Base-by-base conservation (phyloP, 129 eudicot genomes). In the Pseudognaphalium luteoalbum region DNA sequence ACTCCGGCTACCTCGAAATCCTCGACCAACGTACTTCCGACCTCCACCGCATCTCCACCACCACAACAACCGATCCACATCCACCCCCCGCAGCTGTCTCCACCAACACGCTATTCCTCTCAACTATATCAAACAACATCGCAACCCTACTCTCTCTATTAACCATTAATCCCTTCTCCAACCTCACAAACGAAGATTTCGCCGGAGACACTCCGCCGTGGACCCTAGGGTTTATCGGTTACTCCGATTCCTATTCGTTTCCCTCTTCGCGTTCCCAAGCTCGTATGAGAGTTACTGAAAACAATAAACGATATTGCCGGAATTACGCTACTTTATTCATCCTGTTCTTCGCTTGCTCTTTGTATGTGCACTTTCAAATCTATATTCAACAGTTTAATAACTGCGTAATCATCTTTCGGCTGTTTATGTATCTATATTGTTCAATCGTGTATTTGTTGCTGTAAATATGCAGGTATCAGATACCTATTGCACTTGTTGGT, bases 1-100 rank as follows among this genome's bases (percentile, higher is more conserved):
- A 94, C 76, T 78, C 83, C 74, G 97, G 97, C 75, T 94, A 91
- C 90, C 93, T 94, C 62, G 96, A 91, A 66, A 28, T 91, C 54
- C 90, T 94, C 77, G 98, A 94, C 90, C 97, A 91, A 51, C 91
- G 92, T 1, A 88, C 96, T 82, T 77, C 96, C 90, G 89, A 88
- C 74, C 93, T 91, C 92, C 90, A 90, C 89, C 96, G 88, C 63
- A 79, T 81, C 87, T 76, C 89, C 81, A 1, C 92, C 83, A 3
- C 96, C 5, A 34, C 76, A 39, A 69, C 70, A 19, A 10, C 86
- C 75, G 65, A 74, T 32, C 62, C 80, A 52, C 60, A 74, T 32
- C 62, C 80, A 52, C 60, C 89, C 12, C 59, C 87, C 79, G 42
- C 83, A 63, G 6, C 82, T 16, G 19, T 85, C 54, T 62, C 77